Evolutionary conservation across 1,284 basidiomycete genomes (phyloP).

Genomic region (Cryptococcus jaspeensis): DNA sequence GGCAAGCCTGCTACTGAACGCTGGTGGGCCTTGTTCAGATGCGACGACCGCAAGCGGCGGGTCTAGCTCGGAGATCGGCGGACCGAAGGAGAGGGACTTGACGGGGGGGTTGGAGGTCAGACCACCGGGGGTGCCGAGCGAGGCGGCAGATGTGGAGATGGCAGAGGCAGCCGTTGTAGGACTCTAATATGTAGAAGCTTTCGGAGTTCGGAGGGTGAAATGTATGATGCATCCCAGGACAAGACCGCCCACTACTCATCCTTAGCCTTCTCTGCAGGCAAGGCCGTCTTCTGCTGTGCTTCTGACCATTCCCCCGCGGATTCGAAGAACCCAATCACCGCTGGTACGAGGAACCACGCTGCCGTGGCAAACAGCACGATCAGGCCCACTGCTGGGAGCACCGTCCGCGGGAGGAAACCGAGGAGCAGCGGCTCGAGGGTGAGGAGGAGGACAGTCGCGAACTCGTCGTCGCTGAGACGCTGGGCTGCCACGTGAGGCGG

Average conservation of each 20-base stretch:
- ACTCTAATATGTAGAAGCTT: conserved; percentile 1
- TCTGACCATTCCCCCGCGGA: background rate
- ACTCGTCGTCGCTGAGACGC: background rate
- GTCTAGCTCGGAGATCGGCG: background rate
- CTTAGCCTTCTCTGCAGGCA: background rate
- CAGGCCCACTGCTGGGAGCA: conserved; percentile 21
- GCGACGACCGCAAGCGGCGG: background rate
- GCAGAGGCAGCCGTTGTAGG: conserved; percentile 29
- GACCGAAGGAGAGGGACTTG: background rate
- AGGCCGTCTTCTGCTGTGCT: background rate
- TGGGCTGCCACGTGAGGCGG: background rate
- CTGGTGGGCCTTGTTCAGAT: background rate
- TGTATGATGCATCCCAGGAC: background rate
- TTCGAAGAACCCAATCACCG: conserved; percentile 18
- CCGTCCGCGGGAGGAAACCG: conserved; percentile 34
- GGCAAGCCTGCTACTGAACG: conserved; percentile 6
- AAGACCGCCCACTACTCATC: background rate
- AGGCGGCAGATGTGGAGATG: conserved; percentile 26
- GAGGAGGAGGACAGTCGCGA: conserved; percentile 18
- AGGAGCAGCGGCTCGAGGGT: conserved; percentile 39
- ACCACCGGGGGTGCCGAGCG: conserved; percentile 12
- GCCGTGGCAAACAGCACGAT: conserved; percentile 19
- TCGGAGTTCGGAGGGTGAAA: background rate
- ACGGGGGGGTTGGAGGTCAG: background rate
- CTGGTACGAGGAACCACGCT: conserved; percentile 14